phyloP scores from a whole-genome alignment of 495 filamentous ascomycete genomes.

The Monascus purpureus region DNA sequence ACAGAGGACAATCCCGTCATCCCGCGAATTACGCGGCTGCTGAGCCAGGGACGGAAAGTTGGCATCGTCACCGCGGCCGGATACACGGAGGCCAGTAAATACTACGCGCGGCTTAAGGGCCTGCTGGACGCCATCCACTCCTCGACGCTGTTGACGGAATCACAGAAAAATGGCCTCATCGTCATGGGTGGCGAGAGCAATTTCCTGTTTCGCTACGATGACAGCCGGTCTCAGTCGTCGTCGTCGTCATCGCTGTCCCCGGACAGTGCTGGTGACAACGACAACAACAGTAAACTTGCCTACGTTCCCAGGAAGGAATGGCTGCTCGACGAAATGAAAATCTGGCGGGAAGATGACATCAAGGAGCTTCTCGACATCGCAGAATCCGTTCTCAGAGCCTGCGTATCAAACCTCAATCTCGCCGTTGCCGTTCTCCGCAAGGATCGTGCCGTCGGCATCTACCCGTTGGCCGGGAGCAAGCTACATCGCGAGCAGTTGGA shows the following conservation, averaged over 20 bases:
- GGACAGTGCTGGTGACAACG: background rate
- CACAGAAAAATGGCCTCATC: conserved; percentile 62
- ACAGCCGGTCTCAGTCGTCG: conserved; percentile 26
- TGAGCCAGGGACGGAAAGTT: conserved; percentile 50
- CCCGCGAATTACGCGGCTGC: conserved; percentile 54
- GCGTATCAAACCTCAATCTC: conserved; percentile 59
- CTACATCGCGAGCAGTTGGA: conserved; percentile 83
- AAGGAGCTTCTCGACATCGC: conserved; percentile 69
- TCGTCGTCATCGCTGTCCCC: conserved; percentile 18
- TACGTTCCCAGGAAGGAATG: conserved; percentile 58
- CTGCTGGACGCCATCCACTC: conserved; percentile 68
- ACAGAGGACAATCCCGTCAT: conserved; percentile 64
- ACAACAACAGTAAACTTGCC: conserved; percentile 13
- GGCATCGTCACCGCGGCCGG: conserved; percentile 96
- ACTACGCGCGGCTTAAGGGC: conserved; percentile 73
- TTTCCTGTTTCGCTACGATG: conserved; percentile 67
- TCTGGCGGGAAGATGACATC: conserved; percentile 74
- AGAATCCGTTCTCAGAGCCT: conserved; percentile 67
- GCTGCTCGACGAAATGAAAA: conserved; percentile 74
- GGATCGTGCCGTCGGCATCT: conserved; percentile 88
- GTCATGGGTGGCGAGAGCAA: conserved; percentile 89
- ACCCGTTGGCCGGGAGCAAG: conserved; percentile 37
- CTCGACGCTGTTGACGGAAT: conserved; percentile 38
- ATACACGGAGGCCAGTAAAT: conserved; percentile 73
- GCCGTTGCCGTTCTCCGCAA: conserved; percentile 72